Percentiles rank a stretch among this genome's conserved stretches.
Evolutionary conservation across 139 green algal genomes (phyloP).

Genomic region (Asterochloris sp.): DNA sequence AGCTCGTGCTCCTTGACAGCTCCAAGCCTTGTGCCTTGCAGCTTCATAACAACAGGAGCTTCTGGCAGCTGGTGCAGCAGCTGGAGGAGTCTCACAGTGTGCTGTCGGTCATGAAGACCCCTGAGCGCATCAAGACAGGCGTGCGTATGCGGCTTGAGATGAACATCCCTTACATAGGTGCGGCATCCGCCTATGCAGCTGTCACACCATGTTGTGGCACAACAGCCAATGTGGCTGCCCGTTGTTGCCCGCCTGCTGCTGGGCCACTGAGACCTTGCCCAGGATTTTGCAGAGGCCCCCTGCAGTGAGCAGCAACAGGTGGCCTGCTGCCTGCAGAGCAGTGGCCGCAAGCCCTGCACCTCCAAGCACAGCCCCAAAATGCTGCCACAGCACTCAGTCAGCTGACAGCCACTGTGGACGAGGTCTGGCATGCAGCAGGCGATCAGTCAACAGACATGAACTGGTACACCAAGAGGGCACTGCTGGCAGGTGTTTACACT

Average conservation of each 20-base stretch:
- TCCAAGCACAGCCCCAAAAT: slow-evolving; percentile 48
- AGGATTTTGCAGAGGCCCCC: background rate
- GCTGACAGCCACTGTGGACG: slow-evolving; percentile 44
- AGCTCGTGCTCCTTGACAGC: background rate
- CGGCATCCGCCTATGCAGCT: background rate
- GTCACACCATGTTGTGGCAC: background rate
- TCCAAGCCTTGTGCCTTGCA: background rate
- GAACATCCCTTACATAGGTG: slow-evolving; percentile 44
- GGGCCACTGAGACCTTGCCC: background rate
- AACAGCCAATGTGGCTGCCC: no score
- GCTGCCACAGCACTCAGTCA: slow-evolving; percentile 32
- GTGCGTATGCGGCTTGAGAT: slow-evolving; percentile 56
- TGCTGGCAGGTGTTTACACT: slow-evolving; percentile 54
- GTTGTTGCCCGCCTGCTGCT: background rate
- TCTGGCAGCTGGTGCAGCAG: slow-evolving; percentile 28
- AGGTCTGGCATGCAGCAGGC: slow-evolving; percentile 57
- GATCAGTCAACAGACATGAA: slow-evolving; percentile 58
- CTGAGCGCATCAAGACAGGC: slow-evolving; percentile 38
- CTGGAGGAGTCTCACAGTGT: slow-evolving; percentile 17
- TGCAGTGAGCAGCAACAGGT: background rate
- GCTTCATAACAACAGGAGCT: slow-evolving; percentile 48
- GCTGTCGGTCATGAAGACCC: slow-evolving; percentile 21
- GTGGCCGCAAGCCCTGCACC: slow-evolving; percentile 56
- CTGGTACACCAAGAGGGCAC: slow-evolving; percentile 67
- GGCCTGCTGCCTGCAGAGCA: slow-evolving; percentile 23